Conservation (phyloP, 129 eudicot genomes). For the Lactuca sativa region DNA sequence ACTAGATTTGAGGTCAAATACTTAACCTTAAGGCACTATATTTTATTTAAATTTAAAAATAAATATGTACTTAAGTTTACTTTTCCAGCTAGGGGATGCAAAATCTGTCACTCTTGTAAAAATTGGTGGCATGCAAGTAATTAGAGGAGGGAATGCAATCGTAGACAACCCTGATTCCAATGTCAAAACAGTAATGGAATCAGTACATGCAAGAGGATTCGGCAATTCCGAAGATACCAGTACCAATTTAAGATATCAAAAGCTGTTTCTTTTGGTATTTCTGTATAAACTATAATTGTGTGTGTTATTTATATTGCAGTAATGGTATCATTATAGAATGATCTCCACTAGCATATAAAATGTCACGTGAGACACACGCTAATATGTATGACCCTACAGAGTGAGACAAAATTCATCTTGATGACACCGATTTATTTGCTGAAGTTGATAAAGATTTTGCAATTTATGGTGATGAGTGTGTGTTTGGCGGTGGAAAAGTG, state of each 20-base stretch:
- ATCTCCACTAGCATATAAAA: constrained; percentile 39
- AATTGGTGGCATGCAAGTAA: no score
- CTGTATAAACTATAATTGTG: no score
- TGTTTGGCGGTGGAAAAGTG: constrained; percentile 99
- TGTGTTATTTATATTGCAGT: no score
- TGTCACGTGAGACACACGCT: constrained; percentile 77
- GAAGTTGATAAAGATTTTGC: constrained; percentile 84
- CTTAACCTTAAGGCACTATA: constrained; percentile 4
- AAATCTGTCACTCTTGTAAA: no score
- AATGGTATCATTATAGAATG: no score
- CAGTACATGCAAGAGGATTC: no score
- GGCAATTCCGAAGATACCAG: no score
- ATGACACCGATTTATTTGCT: constrained; percentile 90
- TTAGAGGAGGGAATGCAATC: constrained; percentile 85
- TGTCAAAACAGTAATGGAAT: constrained; percentile 45
- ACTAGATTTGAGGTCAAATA: constrained; percentile 81
- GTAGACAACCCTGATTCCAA: constrained; percentile 69
- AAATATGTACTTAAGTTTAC: constrained; percentile 8
- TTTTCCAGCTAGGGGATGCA: constrained; percentile 89
- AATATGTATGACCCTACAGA: constrained; percentile 90
- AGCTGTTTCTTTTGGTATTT: no score
- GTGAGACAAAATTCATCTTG: constrained; percentile 95
- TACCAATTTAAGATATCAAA: no score
- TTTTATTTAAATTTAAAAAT: constrained; percentile 12
- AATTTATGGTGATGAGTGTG: constrained; percentile 93